Evolutionary conservation across 306 rosid genomes (phyloP), one percentile per base, ranked within the genome.

Genomic region (Ammopiptanthus mongolicus): DNA sequence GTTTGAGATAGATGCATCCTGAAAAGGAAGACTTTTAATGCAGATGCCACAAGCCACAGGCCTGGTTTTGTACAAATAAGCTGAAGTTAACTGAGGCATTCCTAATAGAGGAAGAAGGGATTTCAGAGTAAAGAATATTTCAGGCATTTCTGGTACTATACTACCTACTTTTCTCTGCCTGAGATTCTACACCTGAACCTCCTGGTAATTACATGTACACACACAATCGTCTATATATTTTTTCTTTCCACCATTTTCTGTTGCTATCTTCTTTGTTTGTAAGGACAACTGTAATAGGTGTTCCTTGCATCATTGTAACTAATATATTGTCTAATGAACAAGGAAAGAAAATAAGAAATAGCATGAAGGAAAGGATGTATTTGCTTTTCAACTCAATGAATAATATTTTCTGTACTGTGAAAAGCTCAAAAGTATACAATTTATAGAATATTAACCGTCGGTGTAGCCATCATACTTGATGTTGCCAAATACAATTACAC

Each of bases 281-380:
- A n/a, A n/a, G n/a, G n/a, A n/a, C n/a, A n/a, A n/a, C n/a, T 29
- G 34, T n/a, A n/a, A n/a, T n/a, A 59, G 63, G 18, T 51, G 42
- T 65, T 52, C 55, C 66, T 56, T 55, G 52, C 73, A 68, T 29
- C 69, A 25, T 50, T 82, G 85, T 82, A 65, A 61, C 63, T 21
- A 68, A 41, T 25, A 68, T 47, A 34, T 61, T 71, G 0, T 65
- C 62, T 51, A 78, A 58, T 53, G 53, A 83, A 74, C 69, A 23
- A 59, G 69, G 63, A 75, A 46, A 22, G 31, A 51, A 65, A 10
- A n/a, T n/a, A n/a, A n/a, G n/a, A n/a, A n/a, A n/a, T 50, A 22
- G 44, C 50, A 58, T 41, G 59, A 33, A 57, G 42, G 48, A 17
- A 47, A 56, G 58, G 47, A 62, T 53, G 28, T 60, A 69, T n/a